Evolutionary conservation across 495 filamentous ascomycete genomes (phyloP).

Genomic region (Corynascus novoguineensis): DNA sequence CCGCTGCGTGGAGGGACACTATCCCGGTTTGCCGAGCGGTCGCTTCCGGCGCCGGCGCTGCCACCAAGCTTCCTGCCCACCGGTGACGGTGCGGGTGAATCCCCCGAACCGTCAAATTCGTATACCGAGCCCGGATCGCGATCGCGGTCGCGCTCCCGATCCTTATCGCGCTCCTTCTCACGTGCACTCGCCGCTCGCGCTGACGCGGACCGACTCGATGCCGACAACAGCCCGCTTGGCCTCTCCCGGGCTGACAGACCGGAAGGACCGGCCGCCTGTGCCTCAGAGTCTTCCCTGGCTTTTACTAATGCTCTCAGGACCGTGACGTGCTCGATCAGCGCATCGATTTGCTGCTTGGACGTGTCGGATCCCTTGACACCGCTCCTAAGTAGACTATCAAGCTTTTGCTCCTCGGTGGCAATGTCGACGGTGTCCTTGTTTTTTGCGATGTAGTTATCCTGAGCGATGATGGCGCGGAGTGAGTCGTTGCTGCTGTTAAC

Average conservation of each 20-base stretch:
- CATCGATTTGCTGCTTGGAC: conserved; percentile 32
- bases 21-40: conserved; percentile 33
- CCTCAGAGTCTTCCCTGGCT: conserved; percentile 55
- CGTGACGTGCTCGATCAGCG: conserved; percentile 42
- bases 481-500: conserved; percentile 41
- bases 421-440: conserved; percentile 30
- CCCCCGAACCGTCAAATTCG: conserved; percentile 64
- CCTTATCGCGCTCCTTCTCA: conserved; percentile 26
- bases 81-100: conserved; percentile 65
- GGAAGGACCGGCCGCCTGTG: conserved; percentile 40
- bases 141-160: conserved; percentile 24
- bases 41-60: conserved; percentile 51
- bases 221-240: conserved; percentile 21
- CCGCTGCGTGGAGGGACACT: conserved; percentile 41
- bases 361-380: conserved; percentile 41
- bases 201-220: conserved; percentile 26
- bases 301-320: conserved; percentile 42
- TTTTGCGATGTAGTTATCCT: conserved; percentile 42
- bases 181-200: conserved; percentile 24
- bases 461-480: conserved; percentile 34
- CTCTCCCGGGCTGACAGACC: conserved; percentile 23
- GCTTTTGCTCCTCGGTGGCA: conserved; percentile 33
- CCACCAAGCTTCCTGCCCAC: conserved; percentile 45
- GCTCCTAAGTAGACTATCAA: conserved; percentile 37
- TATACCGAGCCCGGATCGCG: conserved; percentile 45